Evolutionary conservation across 2,329 filamentous ascomycete genomes (phyloP), one percentile per base, ranked within the genome.

Genomic region (Trichothecium roseum): DNA sequence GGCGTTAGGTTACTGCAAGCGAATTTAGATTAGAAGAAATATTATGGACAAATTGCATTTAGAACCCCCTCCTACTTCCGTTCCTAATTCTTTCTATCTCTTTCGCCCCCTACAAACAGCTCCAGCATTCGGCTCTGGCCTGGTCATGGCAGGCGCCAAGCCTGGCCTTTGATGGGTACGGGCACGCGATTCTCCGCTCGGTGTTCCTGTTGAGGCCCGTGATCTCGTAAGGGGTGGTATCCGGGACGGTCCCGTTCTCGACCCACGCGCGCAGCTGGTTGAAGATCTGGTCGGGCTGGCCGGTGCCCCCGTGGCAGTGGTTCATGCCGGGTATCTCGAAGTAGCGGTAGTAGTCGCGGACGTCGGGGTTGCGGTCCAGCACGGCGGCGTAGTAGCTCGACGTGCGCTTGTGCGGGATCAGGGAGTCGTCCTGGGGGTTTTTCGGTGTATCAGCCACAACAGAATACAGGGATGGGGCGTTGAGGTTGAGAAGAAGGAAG

Each of bases 321-420:
- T 37, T 40, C n/a, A 59, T 28, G 0, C 56, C 57, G 1, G 58
- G 51, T 7, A 51, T 49, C 10, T 50, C 39, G 17, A 56, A 61
- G 29, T 53, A 43, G 2, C 53, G 46, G 30, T 56, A 61, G 29
- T 54, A 61, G 6, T 48, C 41, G 12, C 48, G 41, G 1, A 53
- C 37, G 1, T 49, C 40, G 1, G 40, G 39, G 8, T 42, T 36
- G 2, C 44, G 16, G 1, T 24, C 36, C 13, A 36, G 35, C 4
- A 53, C 54, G 0, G 31, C 28, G 2, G 52, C 34, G 34, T 55
- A 56, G 32, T 56, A 59, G 6, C 40, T 37, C n/a, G 9, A 13
- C 13, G 42, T 39, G 12, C 28, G 24, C 4, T 16, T 31, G 27
- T 42, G 38, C 12, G 18, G 30, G n/a, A 43, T 30, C 4, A 20